Evolutionary conservation across 1,284 basidiomycete species (phyloP).

Genomic region (Heterobasidion parviporum): DNA sequence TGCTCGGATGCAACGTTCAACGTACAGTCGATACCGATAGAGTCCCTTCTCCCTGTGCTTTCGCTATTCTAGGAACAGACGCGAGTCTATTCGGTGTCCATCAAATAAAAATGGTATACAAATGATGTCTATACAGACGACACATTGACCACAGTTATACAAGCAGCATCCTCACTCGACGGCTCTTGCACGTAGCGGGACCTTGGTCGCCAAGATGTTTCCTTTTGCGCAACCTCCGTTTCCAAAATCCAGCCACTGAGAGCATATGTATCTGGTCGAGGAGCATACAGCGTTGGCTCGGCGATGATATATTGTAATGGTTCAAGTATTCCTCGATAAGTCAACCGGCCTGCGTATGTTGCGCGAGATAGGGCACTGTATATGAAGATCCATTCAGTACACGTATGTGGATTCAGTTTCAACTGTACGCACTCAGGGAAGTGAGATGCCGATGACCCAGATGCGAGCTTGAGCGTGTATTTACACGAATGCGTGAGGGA

Average conservation of each 20-base stretch:
- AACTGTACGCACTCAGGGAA: slow-evolving; percentile 28
- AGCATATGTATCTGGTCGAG: slow-evolving; percentile 56
- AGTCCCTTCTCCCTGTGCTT: too few species aligned
- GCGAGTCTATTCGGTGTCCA: too few species aligned
- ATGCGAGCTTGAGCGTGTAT: slow-evolving; percentile 42
- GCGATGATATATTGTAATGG: slow-evolving; percentile 39
- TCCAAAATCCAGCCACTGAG: slow-evolving; percentile 59
- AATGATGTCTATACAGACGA: slow-evolving; percentile 6
- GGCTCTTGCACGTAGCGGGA: slow-evolving; percentile 48
- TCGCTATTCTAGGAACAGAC: too few species aligned
- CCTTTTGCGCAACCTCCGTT: slow-evolving; percentile 45
- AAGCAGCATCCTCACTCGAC: slow-evolving; percentile 21
- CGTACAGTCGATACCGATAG: too few species aligned
- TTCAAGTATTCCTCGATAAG: slow-evolving; percentile 45
- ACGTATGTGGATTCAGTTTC: not conserved
- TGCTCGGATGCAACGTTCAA: too few species aligned
- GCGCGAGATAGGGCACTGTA: slow-evolving; percentile 36
- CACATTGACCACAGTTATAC: slow-evolving; percentile 33
- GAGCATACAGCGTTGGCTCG: slow-evolving; percentile 45
- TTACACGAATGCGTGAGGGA: slow-evolving; percentile 50
- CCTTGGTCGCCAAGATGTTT: slow-evolving; percentile 22
- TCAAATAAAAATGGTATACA: too few species aligned
- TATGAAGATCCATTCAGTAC: not conserved
- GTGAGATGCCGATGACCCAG: slow-evolving; percentile 16
- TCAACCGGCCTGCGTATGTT: slow-evolving; percentile 51